phyloP scores from a whole-genome alignment of 1,284 basidiomycete genomes.

The Sanghuangporus weigelae region DNA sequence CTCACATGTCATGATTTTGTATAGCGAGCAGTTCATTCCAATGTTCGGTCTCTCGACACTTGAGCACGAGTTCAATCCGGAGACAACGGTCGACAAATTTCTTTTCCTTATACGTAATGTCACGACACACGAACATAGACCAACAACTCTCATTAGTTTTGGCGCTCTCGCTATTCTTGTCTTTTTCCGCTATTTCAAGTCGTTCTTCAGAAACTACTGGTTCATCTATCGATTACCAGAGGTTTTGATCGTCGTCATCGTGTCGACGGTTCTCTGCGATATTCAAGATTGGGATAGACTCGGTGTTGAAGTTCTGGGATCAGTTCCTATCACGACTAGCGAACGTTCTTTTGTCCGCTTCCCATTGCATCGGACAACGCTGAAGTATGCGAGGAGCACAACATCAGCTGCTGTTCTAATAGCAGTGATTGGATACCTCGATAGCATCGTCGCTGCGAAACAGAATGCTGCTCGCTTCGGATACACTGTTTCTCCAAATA shows the following conservation, averaged over 20 bases:
- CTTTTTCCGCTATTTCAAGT: conserved; percentile 50
- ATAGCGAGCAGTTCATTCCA: conserved; percentile 33
- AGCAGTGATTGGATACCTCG: conserved; percentile 72
- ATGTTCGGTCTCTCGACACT: conserved; percentile 35
- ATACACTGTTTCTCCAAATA: conserved; percentile 86
- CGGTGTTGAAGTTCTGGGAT: conserved; percentile 80
- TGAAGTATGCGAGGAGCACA: conserved; percentile 66
- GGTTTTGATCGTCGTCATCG: conserved; percentile 72
- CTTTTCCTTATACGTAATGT: conserved; percentile 70
- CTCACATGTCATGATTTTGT: neutral
- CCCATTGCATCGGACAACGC: conserved; percentile 55
- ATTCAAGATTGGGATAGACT: conserved; percentile 69
- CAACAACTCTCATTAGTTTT: conserved; percentile 73
- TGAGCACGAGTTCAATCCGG: conserved; percentile 25
- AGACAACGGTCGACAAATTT: conserved; percentile 41
- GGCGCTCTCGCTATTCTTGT: conserved; percentile 62
- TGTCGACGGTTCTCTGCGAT: conserved; percentile 74
- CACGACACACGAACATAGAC: conserved; percentile 48
- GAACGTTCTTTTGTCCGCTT: conserved; percentile 55
- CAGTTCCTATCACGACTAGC: conserved; percentile 59
- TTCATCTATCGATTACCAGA: conserved; percentile 81
- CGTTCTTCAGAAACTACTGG: conserved; percentile 47
- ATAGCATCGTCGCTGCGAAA: conserved; percentile 83
- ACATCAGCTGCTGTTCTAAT: conserved; percentile 77
- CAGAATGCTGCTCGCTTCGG: conserved; percentile 81